Percentiles rank a stretch among this genome's conserved stretches.
Conservation (phyloP, 1,139 yeast species). For the Lodderomyces pseudojiufengensis region DNA sequence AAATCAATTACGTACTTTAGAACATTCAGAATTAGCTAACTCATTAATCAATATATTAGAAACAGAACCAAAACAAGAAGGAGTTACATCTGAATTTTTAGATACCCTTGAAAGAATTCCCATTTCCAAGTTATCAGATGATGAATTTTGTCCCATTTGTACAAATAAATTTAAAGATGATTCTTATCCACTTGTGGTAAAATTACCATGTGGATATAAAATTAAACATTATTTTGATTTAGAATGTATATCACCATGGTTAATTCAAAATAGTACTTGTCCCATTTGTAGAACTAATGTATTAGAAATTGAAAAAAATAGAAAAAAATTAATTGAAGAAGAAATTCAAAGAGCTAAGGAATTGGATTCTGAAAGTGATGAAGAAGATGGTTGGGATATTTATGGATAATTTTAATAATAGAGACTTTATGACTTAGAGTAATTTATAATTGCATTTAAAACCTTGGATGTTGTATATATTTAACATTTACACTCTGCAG, state of each 20-base stretch:
- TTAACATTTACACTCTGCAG: no score
- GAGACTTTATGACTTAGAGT: no score
- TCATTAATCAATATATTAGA: conserved; percentile 17
- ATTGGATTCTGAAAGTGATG: conserved; percentile 65
- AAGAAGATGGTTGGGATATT: conserved; percentile 65
- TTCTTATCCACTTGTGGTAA: conserved; percentile 74
- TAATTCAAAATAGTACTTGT: conserved; percentile 73
- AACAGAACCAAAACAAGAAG: conserved; percentile 27
- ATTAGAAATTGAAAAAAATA: conserved; percentile 34
- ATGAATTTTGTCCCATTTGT: conserved; percentile 77
- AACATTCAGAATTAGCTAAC: conserved; percentile 29
- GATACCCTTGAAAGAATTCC: conserved; percentile 75
- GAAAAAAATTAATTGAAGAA: conserved; percentile 40
- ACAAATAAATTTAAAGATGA: conserved; percentile 70
- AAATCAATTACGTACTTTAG: conserved; percentile 27
- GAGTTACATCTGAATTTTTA: conserved; percentile 66
- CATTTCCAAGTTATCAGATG: conserved; percentile 46
- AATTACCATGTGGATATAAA: conserved; percentile 62
- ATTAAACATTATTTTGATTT: conserved; percentile 73
- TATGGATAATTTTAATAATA: conserved; percentile 55
- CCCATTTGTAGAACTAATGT: conserved; percentile 84
- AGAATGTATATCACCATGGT: conserved; percentile 91
- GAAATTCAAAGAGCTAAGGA: conserved; percentile 43
- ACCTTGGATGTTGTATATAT: neutral
- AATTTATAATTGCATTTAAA: no score